Base-by-base conservation (phyloP, 2,329 filamentous ascomycete genomes). In the Xylaria digitata region DNA sequence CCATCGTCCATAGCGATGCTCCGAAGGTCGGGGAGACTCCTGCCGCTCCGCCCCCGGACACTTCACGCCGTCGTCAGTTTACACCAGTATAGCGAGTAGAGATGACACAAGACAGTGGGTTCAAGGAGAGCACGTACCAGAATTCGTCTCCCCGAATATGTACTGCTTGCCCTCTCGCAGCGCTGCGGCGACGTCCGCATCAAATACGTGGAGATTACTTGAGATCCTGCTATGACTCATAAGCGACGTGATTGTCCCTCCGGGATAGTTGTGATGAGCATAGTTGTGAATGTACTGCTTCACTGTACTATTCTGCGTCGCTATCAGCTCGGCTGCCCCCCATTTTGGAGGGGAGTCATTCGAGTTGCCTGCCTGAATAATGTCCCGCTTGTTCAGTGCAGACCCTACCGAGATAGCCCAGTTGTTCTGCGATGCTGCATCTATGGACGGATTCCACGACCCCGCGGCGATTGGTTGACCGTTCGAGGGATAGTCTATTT, bases 81-180 rank as follows among this genome's bases (percentile, higher is more conserved):
- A 26, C 15, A 6, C 3, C 17, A 4, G 32, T 9, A 43, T 8
- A 48, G 32, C 17, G 17, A 11, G 21, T 13, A 54, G 23, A 13
- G 23, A 23, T 34, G 21, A 21, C 49, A 37, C 2, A 21, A 37
- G 8, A 17, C 42, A 48, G 17, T 3, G 45, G 19, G 17, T 17
- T n/a, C 17, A 15, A 23, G 42, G 19, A 55, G 11, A 15, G 1
- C 11, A 66, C 68, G 13, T 75, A 82, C 81, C 81, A 0, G 82
- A 84, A 68, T 85, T 85, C 0, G 82, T 85, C 75, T 85, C 84
- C 1, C 83, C 83, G 61, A 85, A 79, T 9, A 85, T 74, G 66
- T 84, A 82, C 3, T 80, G 77, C 69, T 83, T 84, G 2, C 79
- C 78, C 21, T 78, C 71, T 0, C 65, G 72, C 19, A 76, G 64